Conservation (phyloP, 164 flowering plant species). For the Protea cynaroides region DNA sequence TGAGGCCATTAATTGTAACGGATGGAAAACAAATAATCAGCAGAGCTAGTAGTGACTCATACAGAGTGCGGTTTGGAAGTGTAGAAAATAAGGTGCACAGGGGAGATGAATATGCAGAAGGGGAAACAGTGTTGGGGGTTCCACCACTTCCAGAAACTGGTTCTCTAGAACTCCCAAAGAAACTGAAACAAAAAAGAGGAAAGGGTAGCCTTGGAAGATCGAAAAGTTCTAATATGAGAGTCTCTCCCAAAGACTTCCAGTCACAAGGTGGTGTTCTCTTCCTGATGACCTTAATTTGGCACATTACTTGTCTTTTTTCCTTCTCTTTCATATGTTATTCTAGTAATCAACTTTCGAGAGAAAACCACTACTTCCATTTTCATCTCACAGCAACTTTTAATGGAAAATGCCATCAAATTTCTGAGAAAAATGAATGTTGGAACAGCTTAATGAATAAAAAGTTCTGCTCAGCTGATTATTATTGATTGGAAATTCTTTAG, state of each 20-base stretch:
- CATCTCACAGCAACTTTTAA: background rate
- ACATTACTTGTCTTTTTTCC: background rate
- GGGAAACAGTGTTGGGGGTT: constrained; percentile 24
- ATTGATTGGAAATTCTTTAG: background rate
- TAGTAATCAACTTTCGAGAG: background rate
- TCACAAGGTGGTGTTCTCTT: constrained; percentile 27
- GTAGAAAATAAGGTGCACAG: constrained; percentile 12
- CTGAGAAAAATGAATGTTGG: background rate
- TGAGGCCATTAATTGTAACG: constrained; percentile 54
- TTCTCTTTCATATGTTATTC: background rate
- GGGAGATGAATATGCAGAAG: constrained; percentile 10
- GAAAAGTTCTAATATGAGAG: constrained; percentile 17
- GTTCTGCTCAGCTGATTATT: background rate
- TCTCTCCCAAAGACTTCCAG: constrained; percentile 15
- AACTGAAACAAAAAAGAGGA: constrained; percentile 24
- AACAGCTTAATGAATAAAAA: background rate
- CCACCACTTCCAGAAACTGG: constrained; percentile 32
- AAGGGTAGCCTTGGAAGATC: constrained; percentile 19
- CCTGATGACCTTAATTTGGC: background rate
- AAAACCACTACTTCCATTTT: background rate
- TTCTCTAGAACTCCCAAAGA: constrained; percentile 19
- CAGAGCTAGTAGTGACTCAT: constrained; percentile 23
- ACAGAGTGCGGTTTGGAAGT: constrained; percentile 9
- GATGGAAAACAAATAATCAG: constrained; percentile 57
- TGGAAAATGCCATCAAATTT: background rate